Conservation (phyloP, 2,329 filamentous ascomycete species). For the Alternaria angustiovoidea region DNA sequence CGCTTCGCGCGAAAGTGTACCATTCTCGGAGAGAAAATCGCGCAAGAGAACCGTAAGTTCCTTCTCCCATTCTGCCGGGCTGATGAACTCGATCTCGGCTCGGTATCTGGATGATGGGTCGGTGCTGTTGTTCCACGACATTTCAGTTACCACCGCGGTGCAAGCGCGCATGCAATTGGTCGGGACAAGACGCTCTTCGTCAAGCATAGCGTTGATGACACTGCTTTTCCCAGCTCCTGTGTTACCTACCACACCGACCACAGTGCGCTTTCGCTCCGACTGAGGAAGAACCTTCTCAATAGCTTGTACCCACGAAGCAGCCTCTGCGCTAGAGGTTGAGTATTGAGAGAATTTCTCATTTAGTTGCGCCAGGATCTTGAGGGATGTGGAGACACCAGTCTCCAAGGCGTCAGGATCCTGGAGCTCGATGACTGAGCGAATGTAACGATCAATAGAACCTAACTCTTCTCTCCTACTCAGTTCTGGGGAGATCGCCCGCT, state of each 20-base stretch:
- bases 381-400: conserved; percentile 49
- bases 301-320: conserved; percentile 51
- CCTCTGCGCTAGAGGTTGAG: conserved; percentile 35
- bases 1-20: conserved; percentile 49
- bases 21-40: conserved; percentile 58
- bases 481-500: conserved; percentile 21
- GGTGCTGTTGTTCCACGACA: conserved; percentile 62
- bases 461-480: conserved; percentile 1
- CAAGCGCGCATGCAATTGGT: conserved; percentile 69
- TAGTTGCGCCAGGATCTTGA: conserved; percentile 49
- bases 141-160: conserved; percentile 68
- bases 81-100: conserved; percentile 67
- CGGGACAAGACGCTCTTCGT: conserved; percentile 65
- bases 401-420: conserved; percentile 49
- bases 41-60: conserved; percentile 60
- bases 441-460: conserved; percentile 19
- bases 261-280: conserved; percentile 52
- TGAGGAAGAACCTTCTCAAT: conserved; percentile 55
- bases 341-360: conserved; percentile 41
- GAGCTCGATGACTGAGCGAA: conserved; percentile 47
- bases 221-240: conserved; percentile 70
- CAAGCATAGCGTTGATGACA: conserved; percentile 69
- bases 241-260: conserved; percentile 68
- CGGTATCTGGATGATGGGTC: conserved; percentile 55
- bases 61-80: conserved; percentile 59